A percentile compares a stretch with the other conserved stretches of the same genome.
Conservation (phyloP, 352 stramenopile species). For the Pythium phragmitis region DNA sequence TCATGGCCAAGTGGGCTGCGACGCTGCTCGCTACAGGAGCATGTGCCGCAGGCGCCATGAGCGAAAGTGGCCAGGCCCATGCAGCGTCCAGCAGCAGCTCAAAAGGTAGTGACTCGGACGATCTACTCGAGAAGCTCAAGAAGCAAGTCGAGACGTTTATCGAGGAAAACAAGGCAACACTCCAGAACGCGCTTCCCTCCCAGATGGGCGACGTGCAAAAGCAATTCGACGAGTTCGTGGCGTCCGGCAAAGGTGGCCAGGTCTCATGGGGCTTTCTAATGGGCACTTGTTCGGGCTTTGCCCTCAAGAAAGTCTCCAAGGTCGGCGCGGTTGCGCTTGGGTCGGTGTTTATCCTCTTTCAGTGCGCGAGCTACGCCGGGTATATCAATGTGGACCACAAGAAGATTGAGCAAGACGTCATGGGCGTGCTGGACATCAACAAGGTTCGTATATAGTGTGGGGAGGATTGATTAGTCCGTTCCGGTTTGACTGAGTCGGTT, state of each 20-base stretch:
- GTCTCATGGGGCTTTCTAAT: slow-evolving; percentile 90
- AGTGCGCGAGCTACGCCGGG: slow-evolving; percentile 86
- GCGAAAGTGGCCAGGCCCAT: slow-evolving; percentile 26
- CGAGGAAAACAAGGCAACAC: slow-evolving; percentile 33
- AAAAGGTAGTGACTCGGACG: slow-evolving; percentile 31
- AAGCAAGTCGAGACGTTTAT: slow-evolving; percentile 54
- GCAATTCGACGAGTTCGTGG: slow-evolving; percentile 59
- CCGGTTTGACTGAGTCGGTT: too few species aligned
- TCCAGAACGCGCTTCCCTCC: slow-evolving; percentile 43
- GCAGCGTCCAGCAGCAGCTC: slow-evolving; percentile 19
- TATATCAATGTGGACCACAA: slow-evolving; percentile 93
- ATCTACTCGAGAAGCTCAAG: slow-evolving; percentile 57
- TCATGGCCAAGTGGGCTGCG: slow-evolving; percentile 34
- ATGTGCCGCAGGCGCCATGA: slow-evolving; percentile 23
- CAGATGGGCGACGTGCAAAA: slow-evolving; percentile 46
- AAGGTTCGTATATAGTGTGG: slow-evolving; percentile 41
- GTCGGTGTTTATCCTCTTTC: slow-evolving; percentile 83
- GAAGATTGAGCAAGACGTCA: slow-evolving; percentile 84
- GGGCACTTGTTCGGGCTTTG: slow-evolving; percentile 89
- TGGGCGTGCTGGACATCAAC: slow-evolving; percentile 73
- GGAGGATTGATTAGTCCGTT: not conserved
- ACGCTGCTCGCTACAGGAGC: slow-evolving; percentile 32
- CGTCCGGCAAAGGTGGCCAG: slow-evolving; percentile 68
- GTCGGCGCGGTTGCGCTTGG: slow-evolving; percentile 83
- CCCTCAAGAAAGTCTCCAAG: slow-evolving; percentile 92